phyloP scores from a whole-genome alignment of 148 eudicot species.

The Amaranthus palmeri region DNA sequence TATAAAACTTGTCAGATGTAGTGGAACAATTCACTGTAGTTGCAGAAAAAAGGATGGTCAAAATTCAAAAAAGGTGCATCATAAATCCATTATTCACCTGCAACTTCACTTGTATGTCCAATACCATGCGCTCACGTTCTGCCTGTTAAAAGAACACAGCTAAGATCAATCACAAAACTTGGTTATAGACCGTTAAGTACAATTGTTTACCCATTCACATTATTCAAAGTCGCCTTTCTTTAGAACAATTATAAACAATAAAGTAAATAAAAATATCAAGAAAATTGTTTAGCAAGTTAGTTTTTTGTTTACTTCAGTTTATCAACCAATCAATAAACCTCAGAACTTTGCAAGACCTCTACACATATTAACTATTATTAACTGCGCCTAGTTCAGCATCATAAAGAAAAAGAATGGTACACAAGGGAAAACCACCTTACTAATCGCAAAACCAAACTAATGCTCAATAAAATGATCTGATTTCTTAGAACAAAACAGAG shows the following conservation, averaged over 20 bases:
- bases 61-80: neutral
- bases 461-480: neutral
- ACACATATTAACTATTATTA: neutral
- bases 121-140: constrained; percentile 95
- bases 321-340: neutral
- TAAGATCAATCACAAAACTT: neutral
- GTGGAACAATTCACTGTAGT: neutral
- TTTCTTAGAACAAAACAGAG: neutral
- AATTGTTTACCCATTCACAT: neutral
- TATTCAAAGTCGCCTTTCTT: neutral
- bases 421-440: neutral
- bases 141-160: constrained; percentile 50
- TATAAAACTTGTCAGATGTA: neutral
- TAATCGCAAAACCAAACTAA: neutral
- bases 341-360: neutral
- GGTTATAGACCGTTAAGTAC: neutral
- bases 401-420: neutral
- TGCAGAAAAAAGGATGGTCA: neutral
- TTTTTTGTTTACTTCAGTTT: neutral
- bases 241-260: neutral
- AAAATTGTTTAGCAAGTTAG: neutral
- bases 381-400: neutral
- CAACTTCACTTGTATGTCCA: constrained; percentile 94
- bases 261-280: too few relatives aligned
- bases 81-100: constrained; percentile 52